Evolutionary conservation across 129 eudicot species (phyloP), one percentile per base, ranked within the genome.

Genomic region (Arctium lappa): DNA sequence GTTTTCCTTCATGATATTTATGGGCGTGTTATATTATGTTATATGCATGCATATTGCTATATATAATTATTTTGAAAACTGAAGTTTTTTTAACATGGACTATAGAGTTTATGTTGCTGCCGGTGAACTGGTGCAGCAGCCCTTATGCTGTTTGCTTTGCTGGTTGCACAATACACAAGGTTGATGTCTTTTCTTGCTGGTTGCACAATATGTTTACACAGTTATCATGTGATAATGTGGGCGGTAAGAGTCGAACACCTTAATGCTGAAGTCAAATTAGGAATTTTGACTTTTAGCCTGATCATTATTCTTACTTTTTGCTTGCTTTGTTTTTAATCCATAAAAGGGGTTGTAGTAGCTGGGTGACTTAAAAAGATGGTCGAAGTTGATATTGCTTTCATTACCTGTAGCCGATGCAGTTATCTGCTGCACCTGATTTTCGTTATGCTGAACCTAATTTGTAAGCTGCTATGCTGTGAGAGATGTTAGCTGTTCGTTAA

Each of bases 71-170:
- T 34, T 75, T 53, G 82, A 27, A 79, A 65, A 60, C 87, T 86
- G 86, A 87, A 84, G 33, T 75, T 82, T 75, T 33, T 79, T 78
- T 80, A 56, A 82, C 86, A 84, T 86, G 92, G 73, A 74, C 83
- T 82, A 76, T 87, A 87, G 90, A 84, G 88, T 88, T 42, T 78
- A 39, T 81, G 93, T 88, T 76, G 92, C 92, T 85, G 94, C 81
- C 81, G 90, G 85, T 74, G 79, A 85, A 86, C 73, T 81, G 89
- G 82, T 88, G 90, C 85, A 84, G 91, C 92, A 86, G 94, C 87
- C 77, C 91, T 82, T 89, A 76, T 86, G 96, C 88, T 89, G 96
- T 87, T 87, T 87, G 68, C 76, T 86, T 85, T 88, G 97, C 93
- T 72, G 93, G 86, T 86, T 60, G 68, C 29, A 60, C 68, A 60